phyloP scores from a whole-genome alignment of 495 filamentous ascomycete genomes.

The Xylaria castorea region DNA sequence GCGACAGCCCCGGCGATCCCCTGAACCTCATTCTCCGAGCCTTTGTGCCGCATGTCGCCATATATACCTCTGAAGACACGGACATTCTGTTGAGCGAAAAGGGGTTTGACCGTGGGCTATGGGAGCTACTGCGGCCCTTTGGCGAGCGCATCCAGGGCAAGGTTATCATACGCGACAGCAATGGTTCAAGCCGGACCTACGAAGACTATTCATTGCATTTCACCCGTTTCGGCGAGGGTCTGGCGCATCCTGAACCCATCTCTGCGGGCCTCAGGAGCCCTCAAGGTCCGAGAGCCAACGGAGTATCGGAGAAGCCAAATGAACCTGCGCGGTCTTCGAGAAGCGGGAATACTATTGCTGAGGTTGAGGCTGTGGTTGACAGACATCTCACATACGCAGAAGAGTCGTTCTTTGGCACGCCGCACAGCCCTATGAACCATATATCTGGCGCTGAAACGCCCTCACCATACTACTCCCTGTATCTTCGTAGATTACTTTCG shows the following conservation, averaged over 20 bases:
- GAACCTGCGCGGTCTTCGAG: conserved; percentile 28
- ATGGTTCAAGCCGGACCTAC: conserved; percentile 78
- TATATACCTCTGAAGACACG: conserved; percentile 83
- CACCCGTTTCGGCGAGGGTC: conserved; percentile 66
- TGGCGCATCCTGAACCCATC: conserved; percentile 57
- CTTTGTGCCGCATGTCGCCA: conserved; percentile 85
- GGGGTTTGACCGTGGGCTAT: conserved; percentile 80
- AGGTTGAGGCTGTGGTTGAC: conserved; percentile 61
- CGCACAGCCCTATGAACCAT: conserved; percentile 47
- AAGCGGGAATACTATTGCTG: conserved; percentile 34
- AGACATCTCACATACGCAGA: conserved; percentile 60
- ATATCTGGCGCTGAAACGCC: conserved; percentile 49
- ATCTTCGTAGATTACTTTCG: conserved; percentile 82
- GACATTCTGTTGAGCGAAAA: conserved; percentile 82
- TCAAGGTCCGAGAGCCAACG: conserved; percentile 37
- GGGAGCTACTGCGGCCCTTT: conserved; percentile 86
- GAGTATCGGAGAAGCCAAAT: conserved; percentile 28
- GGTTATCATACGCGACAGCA: conserved; percentile 87
- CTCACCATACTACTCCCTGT: conserved; percentile 77
- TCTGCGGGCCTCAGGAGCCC: conserved; percentile 44
- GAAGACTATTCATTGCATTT: conserved; percentile 93
- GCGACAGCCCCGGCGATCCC: conserved; percentile 63
- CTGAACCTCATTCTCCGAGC: conserved; percentile 78
- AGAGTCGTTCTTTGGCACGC: conserved; percentile 50
- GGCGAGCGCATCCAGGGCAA: conserved; percentile 89